phyloP scores from a whole-genome alignment of 441 rosid species.

The Hura crepitans region DNA sequence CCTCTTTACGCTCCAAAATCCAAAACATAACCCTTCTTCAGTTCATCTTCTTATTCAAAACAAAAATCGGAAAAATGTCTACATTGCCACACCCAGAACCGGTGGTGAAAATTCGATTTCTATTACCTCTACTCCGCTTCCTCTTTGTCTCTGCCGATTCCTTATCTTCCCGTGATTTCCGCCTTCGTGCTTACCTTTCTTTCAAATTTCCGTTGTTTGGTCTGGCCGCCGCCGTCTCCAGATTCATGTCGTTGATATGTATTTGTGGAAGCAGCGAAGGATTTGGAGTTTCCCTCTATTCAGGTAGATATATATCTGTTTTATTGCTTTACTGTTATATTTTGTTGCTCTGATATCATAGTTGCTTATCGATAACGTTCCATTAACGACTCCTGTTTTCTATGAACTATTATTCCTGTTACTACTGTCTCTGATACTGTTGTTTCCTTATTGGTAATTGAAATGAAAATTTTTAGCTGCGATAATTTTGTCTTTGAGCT shows the following conservation, averaged over 20 bases:
- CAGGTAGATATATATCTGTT: constrained; percentile 43
- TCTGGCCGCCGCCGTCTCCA: constrained; percentile 46
- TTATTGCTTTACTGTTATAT: not conserved
- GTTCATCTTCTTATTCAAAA: not conserved
- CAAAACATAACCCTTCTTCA: not conserved
- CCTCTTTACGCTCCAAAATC: not conserved
- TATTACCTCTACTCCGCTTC: constrained; percentile 45
- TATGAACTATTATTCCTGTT: not conserved
- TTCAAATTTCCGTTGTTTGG: constrained; percentile 42
- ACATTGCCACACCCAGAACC: not conserved
- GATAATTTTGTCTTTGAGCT: too few relatives aligned
- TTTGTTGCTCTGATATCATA: not conserved
- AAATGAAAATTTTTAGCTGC: too few relatives aligned
- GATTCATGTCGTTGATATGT: constrained; percentile 42
- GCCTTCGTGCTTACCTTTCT: constrained; percentile 49
- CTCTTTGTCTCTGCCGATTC: constrained; percentile 24
- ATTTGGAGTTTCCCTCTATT: constrained; percentile 76
- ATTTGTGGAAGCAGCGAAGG: constrained; percentile 59
- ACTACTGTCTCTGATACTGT: not conserved
- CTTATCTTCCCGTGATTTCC: constrained; percentile 39
- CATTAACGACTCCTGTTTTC: not conserved
- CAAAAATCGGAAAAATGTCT: constrained; percentile 14
- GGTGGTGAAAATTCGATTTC: constrained; percentile 45
- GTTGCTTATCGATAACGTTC: not conserved
- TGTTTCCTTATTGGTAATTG: too few relatives aligned